phyloP scores from a whole-genome alignment of 805 yeast species.

The Torulaspora maleeae region DNA sequence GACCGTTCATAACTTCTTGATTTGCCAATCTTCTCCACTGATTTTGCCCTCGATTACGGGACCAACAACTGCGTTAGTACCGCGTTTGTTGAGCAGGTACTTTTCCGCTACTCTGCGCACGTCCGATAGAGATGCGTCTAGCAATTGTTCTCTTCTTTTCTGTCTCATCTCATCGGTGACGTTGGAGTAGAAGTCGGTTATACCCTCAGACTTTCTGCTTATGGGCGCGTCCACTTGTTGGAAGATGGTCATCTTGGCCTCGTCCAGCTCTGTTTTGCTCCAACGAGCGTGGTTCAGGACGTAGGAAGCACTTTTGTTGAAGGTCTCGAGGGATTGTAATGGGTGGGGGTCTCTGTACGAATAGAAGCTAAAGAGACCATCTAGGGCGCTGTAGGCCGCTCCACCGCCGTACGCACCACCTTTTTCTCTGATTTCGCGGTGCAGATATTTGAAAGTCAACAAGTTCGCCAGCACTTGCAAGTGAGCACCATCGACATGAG shows the following conservation, averaged over 20 bases:
- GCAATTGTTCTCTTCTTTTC: slow-evolving; percentile 64
- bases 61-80: slow-evolving; percentile 22
- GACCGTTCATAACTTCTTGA: slow-evolving; percentile 11
- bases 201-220: slow-evolving; percentile 75
- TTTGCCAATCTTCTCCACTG: slow-evolving; percentile 19
- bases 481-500: slow-evolving; percentile 72
- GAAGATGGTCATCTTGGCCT: slow-evolving; percentile 86
- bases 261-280: slow-evolving; percentile 66
- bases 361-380: slow-evolving; percentile 75
- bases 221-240: slow-evolving; percentile 89
- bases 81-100: slow-evolving; percentile 37
- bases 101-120: slow-evolving; percentile 61
- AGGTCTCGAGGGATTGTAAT: slow-evolving; percentile 56
- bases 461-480: slow-evolving; percentile 78
- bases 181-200: slow-evolving; percentile 57
- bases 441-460: slow-evolving; percentile 76
- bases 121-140: slow-evolving; percentile 62
- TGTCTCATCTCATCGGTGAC: slow-evolving; percentile 78
- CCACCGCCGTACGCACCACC: slow-evolving; percentile 99
- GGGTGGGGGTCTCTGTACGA: slow-evolving; percentile 96
- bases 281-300: slow-evolving; percentile 45
- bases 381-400: slow-evolving; percentile 71
- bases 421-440: slow-evolving; percentile 85
- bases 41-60: slow-evolving; percentile 17
- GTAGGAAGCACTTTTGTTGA: slow-evolving; percentile 48